These are phyloP conservation scores for Leccinum variicolor DNA, from an alignment of 768 basidiomycete species.

Conservation along the genomic window DNA sequence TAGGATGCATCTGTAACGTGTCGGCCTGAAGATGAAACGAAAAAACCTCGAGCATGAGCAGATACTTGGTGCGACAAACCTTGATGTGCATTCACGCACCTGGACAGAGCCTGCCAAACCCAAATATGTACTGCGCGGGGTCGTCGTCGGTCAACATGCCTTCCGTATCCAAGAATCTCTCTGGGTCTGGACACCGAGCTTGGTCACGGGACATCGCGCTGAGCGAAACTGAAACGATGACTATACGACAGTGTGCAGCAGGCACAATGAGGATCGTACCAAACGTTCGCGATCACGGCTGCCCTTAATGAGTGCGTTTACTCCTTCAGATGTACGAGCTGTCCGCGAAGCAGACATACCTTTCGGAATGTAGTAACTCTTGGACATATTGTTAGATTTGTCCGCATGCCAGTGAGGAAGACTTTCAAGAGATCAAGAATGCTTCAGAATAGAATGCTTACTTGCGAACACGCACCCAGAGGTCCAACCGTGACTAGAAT, in stretches of 20 bases:
- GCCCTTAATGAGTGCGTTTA: background rate
- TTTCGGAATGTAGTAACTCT: background rate
- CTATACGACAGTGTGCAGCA: too few species aligned
- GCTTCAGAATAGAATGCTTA: background rate
- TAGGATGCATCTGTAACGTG: too few species aligned
- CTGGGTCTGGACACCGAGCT: conserved; percentile 10
- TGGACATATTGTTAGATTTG: background rate
- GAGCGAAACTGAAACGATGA: background rate
- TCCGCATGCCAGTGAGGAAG: background rate
- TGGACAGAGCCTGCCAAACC: too few species aligned
- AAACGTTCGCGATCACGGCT: conserved; percentile 2
- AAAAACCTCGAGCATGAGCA: too few species aligned
- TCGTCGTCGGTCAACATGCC: too few species aligned
- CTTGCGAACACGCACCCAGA: conserved; percentile 1
- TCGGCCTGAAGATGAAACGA: too few species aligned
- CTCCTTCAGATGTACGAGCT: background rate
- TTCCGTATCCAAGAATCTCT: too few species aligned
- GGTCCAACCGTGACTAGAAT: background rate
- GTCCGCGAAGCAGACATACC: background rate
- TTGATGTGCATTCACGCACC: too few species aligned
- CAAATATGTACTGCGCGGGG: too few species aligned
- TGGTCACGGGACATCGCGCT: conserved; percentile 16
- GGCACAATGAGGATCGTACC: background rate
- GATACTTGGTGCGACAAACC: too few species aligned
- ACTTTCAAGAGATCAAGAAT: background rate